Percentiles rank a stretch among this genome's conserved stretches.
phyloP scores from a whole-genome alignment of 2,329 filamentous ascomycete species.

The Epichloe brachyelytri region DNA sequence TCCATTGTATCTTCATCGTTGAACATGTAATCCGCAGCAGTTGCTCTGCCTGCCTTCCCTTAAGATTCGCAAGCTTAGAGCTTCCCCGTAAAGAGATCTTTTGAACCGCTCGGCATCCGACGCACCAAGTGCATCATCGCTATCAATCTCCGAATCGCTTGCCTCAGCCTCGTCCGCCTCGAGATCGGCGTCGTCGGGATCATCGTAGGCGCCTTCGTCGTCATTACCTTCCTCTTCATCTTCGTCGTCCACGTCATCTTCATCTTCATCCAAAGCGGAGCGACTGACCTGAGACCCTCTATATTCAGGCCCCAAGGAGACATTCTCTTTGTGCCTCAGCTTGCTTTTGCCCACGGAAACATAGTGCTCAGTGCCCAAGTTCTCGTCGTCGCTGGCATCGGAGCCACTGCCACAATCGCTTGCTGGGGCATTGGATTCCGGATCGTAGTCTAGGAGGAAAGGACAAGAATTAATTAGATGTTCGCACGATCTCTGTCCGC shows the following conservation, averaged over 20 bases:
- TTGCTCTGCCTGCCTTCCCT: constrained; percentile 28
- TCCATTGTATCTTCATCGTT: constrained; percentile 28
- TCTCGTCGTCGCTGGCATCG: constrained; percentile 34
- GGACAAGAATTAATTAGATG: background rate
- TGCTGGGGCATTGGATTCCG: constrained; percentile 52
- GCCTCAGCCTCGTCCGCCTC: constrained; percentile 34
- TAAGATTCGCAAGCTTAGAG: constrained; percentile 31
- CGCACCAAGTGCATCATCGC: constrained; percentile 61
- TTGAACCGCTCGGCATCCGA: constrained; percentile 77
- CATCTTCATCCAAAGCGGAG: constrained; percentile 46
- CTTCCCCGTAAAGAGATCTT: constrained; percentile 55
- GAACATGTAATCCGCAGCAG: constrained; percentile 46
- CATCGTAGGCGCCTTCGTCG: constrained; percentile 39
- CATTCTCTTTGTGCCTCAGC: constrained; percentile 57
- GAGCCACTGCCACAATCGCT: constrained; percentile 41
- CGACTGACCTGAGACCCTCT: constrained; percentile 64
- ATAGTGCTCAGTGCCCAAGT: constrained; percentile 76
- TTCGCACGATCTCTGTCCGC: background rate
- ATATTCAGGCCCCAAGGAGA: constrained; percentile 67
- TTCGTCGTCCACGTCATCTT: constrained; percentile 27
- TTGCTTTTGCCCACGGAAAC: constrained; percentile 72
- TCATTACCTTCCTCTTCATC: constrained; percentile 27
- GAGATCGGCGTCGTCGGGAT: constrained; percentile 43
- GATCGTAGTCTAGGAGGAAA: constrained; percentile 57
- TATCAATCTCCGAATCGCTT: constrained; percentile 50